A percentile compares a stretch with the other conserved stretches of the same genome.
Evolutionary conservation across 768 basidiomycete species (phyloP).

Genomic region (Mycena filopes): DNA sequence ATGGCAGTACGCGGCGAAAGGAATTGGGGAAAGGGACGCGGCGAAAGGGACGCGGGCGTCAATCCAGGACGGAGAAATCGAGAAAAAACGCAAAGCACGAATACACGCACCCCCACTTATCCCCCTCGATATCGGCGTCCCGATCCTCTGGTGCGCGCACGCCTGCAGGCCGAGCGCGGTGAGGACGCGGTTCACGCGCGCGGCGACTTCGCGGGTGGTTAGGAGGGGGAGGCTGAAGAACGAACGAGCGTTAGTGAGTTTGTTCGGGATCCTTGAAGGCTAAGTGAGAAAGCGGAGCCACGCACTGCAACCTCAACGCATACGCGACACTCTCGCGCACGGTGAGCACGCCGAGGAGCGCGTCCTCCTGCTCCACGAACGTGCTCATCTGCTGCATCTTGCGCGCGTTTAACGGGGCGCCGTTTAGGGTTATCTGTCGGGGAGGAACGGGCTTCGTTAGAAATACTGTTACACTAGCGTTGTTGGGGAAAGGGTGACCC

Average conservation of each 20-base stretch:
- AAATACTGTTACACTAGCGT: background rate
- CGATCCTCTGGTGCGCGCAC: conserved; percentile 62
- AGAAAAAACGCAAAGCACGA: conserved; percentile 54
- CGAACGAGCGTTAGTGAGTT: background rate
- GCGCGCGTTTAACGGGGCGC: conserved; percentile 35
- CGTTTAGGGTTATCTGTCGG: conserved; percentile 47
- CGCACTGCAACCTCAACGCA: conserved; percentile 59
- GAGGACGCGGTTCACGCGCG: conserved; percentile 57
- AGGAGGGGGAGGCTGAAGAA: conserved; percentile 47
- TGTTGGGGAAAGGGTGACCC: conserved; percentile 21
- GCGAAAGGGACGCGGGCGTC: too few species aligned
- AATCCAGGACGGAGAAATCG: background rate
- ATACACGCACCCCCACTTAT: too few species aligned
- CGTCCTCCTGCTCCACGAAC: conserved; percentile 72
- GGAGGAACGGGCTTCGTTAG: background rate
- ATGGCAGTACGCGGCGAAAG: too few species aligned
- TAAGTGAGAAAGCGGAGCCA: too few species aligned
- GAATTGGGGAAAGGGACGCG: too few species aligned
- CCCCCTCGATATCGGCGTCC: conserved; percentile 67
- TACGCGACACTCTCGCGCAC: conserved; percentile 66
- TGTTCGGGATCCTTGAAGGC: too few species aligned
- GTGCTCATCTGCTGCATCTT: conserved; percentile 56
- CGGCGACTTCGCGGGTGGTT: conserved; percentile 46
- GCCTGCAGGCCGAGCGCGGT: conserved; percentile 57
- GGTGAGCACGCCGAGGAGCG: conserved; percentile 66